Percentiles rank a stretch among this genome's conserved stretches.
phyloP scores from a whole-genome alignment of 169 alveolate species.

The Blepharisma undulans region DNA sequence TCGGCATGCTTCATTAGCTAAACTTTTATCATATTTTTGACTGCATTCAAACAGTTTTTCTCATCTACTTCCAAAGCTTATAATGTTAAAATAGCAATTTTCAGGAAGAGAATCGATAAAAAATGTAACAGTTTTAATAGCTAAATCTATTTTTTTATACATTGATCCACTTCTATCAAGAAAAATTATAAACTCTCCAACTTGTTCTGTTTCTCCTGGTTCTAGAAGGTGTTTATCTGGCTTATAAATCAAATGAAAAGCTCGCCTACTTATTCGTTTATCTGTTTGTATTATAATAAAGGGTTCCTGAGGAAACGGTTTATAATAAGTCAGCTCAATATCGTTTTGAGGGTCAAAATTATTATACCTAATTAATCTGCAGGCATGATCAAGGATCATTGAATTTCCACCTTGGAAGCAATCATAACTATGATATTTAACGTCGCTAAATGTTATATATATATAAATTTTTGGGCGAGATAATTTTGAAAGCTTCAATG shows the following conservation, averaged over 20 bases:
- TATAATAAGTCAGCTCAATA: neutral
- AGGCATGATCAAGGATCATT: neutral
- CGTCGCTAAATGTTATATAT: too few relatives aligned
- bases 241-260: neutral
- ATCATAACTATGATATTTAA: neutral
- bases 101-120: slow-evolving; percentile 48
- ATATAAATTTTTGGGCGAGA: too few relatives aligned
- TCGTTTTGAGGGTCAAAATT: neutral
- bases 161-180: slow-evolving; percentile 64
- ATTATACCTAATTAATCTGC: too few relatives aligned
- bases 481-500: neutral
- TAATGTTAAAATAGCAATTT: slow-evolving; percentile 45
- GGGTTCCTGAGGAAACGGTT: neutral
- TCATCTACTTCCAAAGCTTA: slow-evolving; percentile 46
- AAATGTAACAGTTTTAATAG: slow-evolving; percentile 36
- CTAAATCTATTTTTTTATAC: slow-evolving; percentile 42
- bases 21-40: neutral
- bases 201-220: neutral
- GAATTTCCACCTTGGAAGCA: neutral
- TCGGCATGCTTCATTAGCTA: neutral
- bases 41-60: neutral
- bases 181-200: slow-evolving; percentile 44
- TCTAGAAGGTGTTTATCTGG: neutral
- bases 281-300: neutral
- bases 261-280: neutral